Evolutionary conservation across 2,329 filamentous ascomycete genomes (phyloP).

Genomic region (Onygenales sp.): DNA sequence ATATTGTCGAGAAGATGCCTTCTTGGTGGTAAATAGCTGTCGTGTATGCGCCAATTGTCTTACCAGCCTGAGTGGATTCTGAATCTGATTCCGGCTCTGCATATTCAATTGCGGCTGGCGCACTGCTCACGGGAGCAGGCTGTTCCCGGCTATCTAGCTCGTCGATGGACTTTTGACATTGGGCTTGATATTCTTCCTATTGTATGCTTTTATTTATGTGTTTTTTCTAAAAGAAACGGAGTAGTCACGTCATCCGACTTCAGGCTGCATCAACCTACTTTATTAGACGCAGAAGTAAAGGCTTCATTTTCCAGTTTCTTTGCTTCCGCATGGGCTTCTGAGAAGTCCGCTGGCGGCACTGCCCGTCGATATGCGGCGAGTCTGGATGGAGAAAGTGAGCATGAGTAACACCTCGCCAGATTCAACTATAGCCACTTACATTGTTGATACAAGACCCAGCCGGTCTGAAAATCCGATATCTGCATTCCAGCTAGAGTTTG

Average conservation of each 20-base stretch:
- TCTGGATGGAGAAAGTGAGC: constrained; percentile 7
- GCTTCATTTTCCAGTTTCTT: constrained; percentile 50
- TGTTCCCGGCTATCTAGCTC: constrained; percentile 18
- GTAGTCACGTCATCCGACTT: not conserved
- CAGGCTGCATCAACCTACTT: constrained; percentile 18
- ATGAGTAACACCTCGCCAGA: not conserved
- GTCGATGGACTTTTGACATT: constrained; percentile 31
- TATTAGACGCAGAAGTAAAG: constrained; percentile 28
- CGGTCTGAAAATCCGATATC: constrained; percentile 50
- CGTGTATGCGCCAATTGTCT: constrained; percentile 44
- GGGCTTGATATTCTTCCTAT: constrained; percentile 48
- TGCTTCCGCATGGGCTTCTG: constrained; percentile 48
- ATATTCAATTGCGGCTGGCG: constrained; percentile 12
- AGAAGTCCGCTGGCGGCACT: constrained; percentile 34
- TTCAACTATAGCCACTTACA: constrained; percentile 38
- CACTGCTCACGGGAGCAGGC: constrained; percentile 16
- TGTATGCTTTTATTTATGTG: not conserved
- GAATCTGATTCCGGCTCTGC: constrained; percentile 15
- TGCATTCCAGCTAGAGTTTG: constrained; percentile 38
- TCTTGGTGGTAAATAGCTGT: constrained; percentile 48
- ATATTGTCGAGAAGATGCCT: constrained; percentile 77
- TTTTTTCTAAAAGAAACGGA: not conserved
- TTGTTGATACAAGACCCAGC: constrained; percentile 52
- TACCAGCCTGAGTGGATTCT: constrained; percentile 23
- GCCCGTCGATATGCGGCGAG: constrained; percentile 37